phyloP scores from a whole-genome alignment of 441 rosid genomes.

The Raphanus hybrid region DNA sequence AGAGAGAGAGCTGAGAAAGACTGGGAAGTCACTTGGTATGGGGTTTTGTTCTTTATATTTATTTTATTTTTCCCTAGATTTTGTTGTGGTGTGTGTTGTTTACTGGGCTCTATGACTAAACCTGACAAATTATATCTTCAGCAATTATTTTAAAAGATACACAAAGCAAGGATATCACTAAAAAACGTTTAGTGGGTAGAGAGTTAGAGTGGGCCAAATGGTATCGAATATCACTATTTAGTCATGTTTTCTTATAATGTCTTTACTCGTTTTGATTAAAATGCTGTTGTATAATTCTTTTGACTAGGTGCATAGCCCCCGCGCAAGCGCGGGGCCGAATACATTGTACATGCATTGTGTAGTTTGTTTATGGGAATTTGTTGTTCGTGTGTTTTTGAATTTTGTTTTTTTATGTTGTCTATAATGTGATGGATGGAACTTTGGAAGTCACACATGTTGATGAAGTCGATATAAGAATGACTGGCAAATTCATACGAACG shows the following conservation, averaged over 20 bases:
- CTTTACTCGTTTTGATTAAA: not conserved
- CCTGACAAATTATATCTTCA: not conserved
- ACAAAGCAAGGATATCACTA: not conserved
- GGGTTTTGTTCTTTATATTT: not conserved
- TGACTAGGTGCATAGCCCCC: no score
- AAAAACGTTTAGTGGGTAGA: not conserved
- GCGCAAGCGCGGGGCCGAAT: no score
- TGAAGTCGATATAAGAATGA: no score
- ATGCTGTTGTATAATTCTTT: not conserved
- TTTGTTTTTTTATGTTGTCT: no score
- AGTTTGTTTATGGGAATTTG: no score
- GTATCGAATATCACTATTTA: not conserved
- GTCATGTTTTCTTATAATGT: not conserved
- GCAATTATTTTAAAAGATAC: not conserved
- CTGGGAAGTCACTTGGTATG: not conserved
- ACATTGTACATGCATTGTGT: no score
- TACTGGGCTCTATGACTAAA: constrained; percentile 4
- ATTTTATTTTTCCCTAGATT: not conserved
- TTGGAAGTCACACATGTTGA: no score
- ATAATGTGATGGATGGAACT: no score
- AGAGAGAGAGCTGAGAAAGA: not conserved
- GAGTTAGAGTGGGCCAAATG: not conserved
- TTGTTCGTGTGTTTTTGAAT: no score
- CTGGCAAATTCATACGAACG: no score
- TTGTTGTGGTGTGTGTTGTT: constrained; percentile 9